Percentiles rank a stretch among this genome's conserved stretches.
Evolutionary conservation across 768 basidiomycete species (phyloP).

Genomic region (Lyophyllum decastes): DNA sequence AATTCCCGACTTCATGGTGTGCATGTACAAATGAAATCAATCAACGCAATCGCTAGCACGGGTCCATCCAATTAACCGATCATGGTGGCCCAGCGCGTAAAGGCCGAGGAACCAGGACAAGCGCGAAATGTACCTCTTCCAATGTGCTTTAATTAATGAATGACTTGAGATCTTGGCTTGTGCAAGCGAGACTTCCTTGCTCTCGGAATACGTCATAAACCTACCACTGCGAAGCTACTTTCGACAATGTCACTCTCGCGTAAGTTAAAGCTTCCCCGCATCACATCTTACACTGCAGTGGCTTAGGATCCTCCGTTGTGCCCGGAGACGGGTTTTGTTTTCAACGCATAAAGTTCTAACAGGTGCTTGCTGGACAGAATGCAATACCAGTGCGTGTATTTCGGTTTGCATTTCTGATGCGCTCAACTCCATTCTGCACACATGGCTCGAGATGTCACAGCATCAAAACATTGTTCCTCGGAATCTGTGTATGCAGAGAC

Average conservation of each 20-base stretch:
- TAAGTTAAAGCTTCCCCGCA: no score
- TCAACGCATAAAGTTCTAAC: neutral
- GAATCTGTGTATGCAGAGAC: neutral
- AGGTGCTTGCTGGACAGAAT: neutral
- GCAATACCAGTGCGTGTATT: neutral
- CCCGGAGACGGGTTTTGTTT: neutral
- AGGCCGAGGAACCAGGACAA: neutral
- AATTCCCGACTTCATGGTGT: no score
- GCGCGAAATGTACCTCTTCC: neutral
- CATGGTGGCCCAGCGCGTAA: neutral
- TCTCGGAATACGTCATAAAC: neutral
- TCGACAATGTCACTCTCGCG: no score
- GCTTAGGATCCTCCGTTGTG: no score
- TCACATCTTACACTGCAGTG: neutral
- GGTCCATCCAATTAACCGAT: neutral
- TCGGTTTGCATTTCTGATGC: constrained; percentile 8
- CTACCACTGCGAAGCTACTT: neutral
- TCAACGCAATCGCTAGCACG: neutral
- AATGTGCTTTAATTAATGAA: neutral
- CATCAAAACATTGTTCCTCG: constrained; percentile 10
- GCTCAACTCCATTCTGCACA: neutral
- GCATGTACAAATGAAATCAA: neutral
- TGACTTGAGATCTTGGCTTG: neutral
- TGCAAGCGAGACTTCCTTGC: neutral
- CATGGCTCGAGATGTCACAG: neutral